These are phyloP conservation scores for Aureoboletus auriporus DNA, from an alignment of 768 basidiomycete genomes.

Conservation along the genomic window DNA sequence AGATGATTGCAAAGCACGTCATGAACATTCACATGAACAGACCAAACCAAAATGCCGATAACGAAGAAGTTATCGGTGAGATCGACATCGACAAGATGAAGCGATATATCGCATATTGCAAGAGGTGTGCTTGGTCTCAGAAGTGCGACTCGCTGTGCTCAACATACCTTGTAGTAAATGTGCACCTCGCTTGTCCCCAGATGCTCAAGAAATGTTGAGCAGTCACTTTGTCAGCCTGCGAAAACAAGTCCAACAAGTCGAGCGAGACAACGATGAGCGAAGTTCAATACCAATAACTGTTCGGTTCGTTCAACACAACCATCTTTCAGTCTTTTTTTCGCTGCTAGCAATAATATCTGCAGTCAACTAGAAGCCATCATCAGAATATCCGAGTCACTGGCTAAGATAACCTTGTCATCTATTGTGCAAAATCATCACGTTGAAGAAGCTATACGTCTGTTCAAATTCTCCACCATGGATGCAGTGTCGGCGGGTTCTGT, in stretches of 20 bases:
- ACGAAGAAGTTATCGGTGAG: slow-evolving; percentile 73
- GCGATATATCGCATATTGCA: slow-evolving; percentile 93
- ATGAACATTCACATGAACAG: slow-evolving; percentile 99
- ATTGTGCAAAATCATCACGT: slow-evolving; percentile 91
- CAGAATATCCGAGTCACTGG: slow-evolving; percentile 95
- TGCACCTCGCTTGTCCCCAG: slow-evolving; percentile 87
- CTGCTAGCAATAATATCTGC: slow-evolving; percentile 3
- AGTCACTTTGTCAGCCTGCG: slow-evolving; percentile 92
- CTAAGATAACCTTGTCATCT: slow-evolving; percentile 87
- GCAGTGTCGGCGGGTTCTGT: slow-evolving; percentile 92
- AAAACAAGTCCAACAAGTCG: slow-evolving; percentile 92
- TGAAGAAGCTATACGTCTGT: slow-evolving; percentile 95
- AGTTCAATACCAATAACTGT: slow-evolving; percentile 98
- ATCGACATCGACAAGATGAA: slow-evolving; percentile 98
- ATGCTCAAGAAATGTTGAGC: slow-evolving; percentile 94
- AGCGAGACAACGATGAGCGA: slow-evolving; percentile 94
- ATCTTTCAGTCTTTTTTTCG: not conserved
- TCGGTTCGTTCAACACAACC: slow-evolving; percentile 53
- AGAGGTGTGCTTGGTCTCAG: slow-evolving; percentile 53
- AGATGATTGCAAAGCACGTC: slow-evolving; percentile 96
- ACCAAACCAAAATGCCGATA: slow-evolving; percentile 57
- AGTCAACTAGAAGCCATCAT: slow-evolving; percentile 98
- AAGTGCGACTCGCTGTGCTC: slow-evolving; percentile 1
- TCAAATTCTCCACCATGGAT: slow-evolving; percentile 99
- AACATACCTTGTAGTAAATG: slow-evolving; percentile 65